Conservation (phyloP, 1,284 basidiomycete genomes). For the Thecaphora frezii region DNA sequence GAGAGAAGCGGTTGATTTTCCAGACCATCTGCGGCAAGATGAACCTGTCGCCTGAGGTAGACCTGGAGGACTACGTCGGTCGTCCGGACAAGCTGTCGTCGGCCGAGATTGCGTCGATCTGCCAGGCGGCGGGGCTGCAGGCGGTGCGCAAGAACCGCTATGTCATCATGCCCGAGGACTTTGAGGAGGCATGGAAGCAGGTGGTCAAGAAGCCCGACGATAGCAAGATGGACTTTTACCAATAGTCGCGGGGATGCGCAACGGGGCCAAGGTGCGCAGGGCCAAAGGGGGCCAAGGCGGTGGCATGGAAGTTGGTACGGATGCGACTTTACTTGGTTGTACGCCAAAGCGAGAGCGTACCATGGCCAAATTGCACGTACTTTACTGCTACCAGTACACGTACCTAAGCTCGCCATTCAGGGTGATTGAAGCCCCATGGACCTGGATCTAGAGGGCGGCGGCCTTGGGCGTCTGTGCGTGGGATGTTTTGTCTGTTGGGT, state of each 20-base stretch:
- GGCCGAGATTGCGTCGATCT: conserved; percentile 92
- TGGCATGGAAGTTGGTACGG: no score
- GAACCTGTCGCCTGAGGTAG: conserved; percentile 96
- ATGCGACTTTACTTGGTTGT: no score
- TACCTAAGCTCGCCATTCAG: no score
- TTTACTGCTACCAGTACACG: no score
- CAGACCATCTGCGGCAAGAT: conserved; percentile 96
- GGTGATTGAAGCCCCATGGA: no score
- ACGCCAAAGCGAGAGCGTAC: no score
- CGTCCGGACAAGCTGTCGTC: conserved; percentile 92
- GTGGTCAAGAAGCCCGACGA: conserved; percentile 56
- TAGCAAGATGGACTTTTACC: conserved; percentile 57
- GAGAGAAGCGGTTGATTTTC: conserved; percentile 97
- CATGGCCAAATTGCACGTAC: no score
- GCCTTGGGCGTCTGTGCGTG: no score
- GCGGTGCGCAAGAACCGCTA: conserved; percentile 98
- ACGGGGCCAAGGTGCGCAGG: no score
- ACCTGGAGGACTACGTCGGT: conserved; percentile 96
- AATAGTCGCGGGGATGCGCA: conserved; percentile 22
- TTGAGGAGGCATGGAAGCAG: conserved; percentile 67
- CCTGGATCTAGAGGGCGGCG: no score
- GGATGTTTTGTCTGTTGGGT: no score
- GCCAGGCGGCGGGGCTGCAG: conserved; percentile 95
- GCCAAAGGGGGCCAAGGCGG: no score
- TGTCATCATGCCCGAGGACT: conserved; percentile 91